A percentile compares a stretch with the other conserved stretches of the same genome.
Conservation (phyloP, 1,284 basidiomycete species). For the Rhodotorula mucilaginosa region DNA sequence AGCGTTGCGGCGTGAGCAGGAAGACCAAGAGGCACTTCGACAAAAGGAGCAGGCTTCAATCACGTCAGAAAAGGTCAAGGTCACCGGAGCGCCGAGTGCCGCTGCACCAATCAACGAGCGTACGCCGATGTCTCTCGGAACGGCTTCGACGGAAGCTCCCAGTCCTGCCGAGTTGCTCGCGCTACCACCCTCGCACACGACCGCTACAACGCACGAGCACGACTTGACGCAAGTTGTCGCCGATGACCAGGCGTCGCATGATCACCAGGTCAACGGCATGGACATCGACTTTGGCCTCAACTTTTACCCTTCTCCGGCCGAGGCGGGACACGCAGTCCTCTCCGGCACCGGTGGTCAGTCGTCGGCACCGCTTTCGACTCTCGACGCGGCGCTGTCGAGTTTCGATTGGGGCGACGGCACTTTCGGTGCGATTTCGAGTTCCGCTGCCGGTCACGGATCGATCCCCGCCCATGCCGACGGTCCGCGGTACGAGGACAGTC, state of each 20-base stretch:
- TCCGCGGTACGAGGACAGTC: conserved; percentile 31
- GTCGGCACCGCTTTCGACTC: conserved; percentile 8
- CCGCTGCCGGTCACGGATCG: not conserved
- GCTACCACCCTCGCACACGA: not conserved
- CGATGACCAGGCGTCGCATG: not conserved
- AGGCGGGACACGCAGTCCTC: not conserved
- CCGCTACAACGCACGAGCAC: not conserved
- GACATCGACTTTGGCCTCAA: conserved; percentile 19
- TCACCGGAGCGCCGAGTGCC: not conserved
- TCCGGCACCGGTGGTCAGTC: not conserved
- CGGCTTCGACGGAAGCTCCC: conserved; percentile 34
- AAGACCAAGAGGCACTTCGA: conserved; percentile 6
- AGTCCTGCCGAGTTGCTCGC: conserved; percentile 33
- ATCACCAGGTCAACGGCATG: not conserved
- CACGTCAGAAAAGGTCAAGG: not conserved
- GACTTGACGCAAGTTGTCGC: not conserved
- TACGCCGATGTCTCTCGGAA: conserved; percentile 37
- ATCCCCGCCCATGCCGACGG: not conserved
- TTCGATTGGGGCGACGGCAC: conserved; percentile 40
- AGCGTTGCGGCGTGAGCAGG: conserved; percentile 4
- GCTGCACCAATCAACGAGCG: conserved; percentile 39
- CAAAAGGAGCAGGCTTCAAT: conserved; percentile 2
- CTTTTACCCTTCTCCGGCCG: conserved; percentile 37
- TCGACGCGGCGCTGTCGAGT: conserved; percentile 28
- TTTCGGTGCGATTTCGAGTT: conserved; percentile 5